Evolutionary conservation across 139 green algal genomes (phyloP).

Genomic region (Eudorina sp.): DNA sequence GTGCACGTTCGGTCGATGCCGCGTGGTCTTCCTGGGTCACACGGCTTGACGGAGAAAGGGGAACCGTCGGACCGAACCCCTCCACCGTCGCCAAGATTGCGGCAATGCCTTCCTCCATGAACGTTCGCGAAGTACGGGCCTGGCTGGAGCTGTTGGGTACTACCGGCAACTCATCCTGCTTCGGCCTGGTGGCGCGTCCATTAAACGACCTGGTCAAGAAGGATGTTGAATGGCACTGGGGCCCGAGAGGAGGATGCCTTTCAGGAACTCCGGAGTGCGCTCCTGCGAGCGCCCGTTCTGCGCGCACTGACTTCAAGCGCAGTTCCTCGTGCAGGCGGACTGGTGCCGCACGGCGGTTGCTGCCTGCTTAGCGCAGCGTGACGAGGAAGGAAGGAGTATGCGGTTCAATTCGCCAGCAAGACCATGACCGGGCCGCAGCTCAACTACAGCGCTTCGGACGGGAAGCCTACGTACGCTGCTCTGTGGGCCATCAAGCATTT

Average conservation of each 20-base stretch:
- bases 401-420: constrained; percentile 18
- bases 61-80: background rate
- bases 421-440: background rate
- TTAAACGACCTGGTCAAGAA: background rate
- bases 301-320: background rate
- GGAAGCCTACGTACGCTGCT: constrained; percentile 46
- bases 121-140: background rate
- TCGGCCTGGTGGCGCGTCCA: background rate
- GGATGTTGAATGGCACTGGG: background rate
- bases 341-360: background rate
- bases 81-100: background rate
- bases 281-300: background rate
- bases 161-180: background rate
- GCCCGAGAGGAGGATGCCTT: background rate
- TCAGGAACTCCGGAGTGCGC: background rate
- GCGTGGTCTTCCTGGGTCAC: background rate
- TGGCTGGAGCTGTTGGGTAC: background rate
- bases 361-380: background rate
- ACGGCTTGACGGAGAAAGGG: background rate
- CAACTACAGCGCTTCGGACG: constrained; percentile 50
- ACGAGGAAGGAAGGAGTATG: background rate
- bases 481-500: constrained; percentile 45
- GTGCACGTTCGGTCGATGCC: background rate
- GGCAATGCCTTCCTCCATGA: background rate
- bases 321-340: background rate